Evolutionary conservation across 1,139 yeast species (phyloP), one percentile per base, ranked within the genome.

Genomic region (Taphrina pruni): DNA sequence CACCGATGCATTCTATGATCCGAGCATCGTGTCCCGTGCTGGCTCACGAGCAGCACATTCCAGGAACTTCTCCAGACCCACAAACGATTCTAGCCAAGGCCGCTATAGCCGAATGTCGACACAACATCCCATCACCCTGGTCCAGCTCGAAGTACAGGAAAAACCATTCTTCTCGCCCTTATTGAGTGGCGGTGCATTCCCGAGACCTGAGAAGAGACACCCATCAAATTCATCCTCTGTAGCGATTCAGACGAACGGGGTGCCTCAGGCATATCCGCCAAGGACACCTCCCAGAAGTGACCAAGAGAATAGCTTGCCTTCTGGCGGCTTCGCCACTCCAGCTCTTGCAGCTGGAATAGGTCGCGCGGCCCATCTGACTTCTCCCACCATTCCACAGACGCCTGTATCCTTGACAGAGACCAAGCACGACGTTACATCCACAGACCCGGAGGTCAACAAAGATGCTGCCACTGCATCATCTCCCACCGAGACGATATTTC

Each of bases 121-220:
- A 6, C 54, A 58, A 20, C 32, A 36, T 17, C 20, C 39, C 8
- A 39, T 43, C 41, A 58, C 17, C 8, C 21, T 35, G 32, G n/a
- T 35, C 8, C 43, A 32, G 17, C 39, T 20, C 20, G 62, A 58
- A 5, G 62, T 17, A 5, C 41, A 20, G 43, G 52, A 54, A 17
- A 64, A 54, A 17, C 43, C 58, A 6, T 35, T 52, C 32, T 64
- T 64, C 52, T 64, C 67, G 17, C 67, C 67, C 21, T 41, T 64
- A 32, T 21, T 64, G 2, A 41, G 35, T 35, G 67, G 67, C 5
- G 67, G 43, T 20, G 46, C 61, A 26, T 64, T 64, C 52, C 67
- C 67, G 8, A 32, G 38, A 17, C 62, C 62, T 11, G 62, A 58
- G 26, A n/a, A 32, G 21, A 41, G 58, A n/a, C 54, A 21, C 3